These are phyloP conservation scores for Chlorella sp. DNA, from an alignment of 139 green algal genomes.

Conservation along the genomic window DNA sequence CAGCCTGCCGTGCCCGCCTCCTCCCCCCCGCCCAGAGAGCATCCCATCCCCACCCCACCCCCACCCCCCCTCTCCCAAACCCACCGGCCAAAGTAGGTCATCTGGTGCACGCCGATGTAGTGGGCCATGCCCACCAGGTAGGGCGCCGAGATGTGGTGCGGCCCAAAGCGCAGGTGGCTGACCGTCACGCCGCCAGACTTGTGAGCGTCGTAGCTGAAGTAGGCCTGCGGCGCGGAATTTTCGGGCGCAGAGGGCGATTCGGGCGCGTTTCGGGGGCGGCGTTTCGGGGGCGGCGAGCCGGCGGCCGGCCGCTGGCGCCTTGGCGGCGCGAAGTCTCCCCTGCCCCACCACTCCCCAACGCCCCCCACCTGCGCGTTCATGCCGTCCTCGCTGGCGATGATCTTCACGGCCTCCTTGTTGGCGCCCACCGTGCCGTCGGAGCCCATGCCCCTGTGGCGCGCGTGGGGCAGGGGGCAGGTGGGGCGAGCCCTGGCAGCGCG, in stretches of 20 bases:
- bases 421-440: constrained; percentile 60
- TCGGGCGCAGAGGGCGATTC: background rate
- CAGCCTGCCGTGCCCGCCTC: too few relatives aligned
- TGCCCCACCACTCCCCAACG: background rate
- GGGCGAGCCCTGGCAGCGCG: too few relatives aligned
- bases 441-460: constrained; percentile 48
- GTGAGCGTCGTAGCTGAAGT: constrained; percentile 62
- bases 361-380: constrained; percentile 41
- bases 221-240: constrained; percentile 30
- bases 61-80: background rate
- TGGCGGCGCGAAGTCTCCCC: too few relatives aligned
- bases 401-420: constrained; percentile 69
- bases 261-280: too few relatives aligned
- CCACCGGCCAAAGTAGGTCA: constrained; percentile 25
- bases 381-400: constrained; percentile 44
- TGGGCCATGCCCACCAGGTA: constrained; percentile 57
- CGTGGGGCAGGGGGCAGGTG: background rate
- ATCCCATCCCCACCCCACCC: background rate
- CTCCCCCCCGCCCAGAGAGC: too few relatives aligned
- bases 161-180: constrained; percentile 59
- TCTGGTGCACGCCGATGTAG: constrained; percentile 51
- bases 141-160: constrained; percentile 38
- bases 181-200: constrained; percentile 62
- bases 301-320: too few relatives aligned
- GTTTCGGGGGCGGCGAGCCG: too few relatives aligned